A percentile compares a stretch with the other conserved stretches of the same genome.
These are phyloP conservation scores for Geranium incanum DNA, from an alignment of 441 rosid genomes.

Conservation along the genomic window DNA sequence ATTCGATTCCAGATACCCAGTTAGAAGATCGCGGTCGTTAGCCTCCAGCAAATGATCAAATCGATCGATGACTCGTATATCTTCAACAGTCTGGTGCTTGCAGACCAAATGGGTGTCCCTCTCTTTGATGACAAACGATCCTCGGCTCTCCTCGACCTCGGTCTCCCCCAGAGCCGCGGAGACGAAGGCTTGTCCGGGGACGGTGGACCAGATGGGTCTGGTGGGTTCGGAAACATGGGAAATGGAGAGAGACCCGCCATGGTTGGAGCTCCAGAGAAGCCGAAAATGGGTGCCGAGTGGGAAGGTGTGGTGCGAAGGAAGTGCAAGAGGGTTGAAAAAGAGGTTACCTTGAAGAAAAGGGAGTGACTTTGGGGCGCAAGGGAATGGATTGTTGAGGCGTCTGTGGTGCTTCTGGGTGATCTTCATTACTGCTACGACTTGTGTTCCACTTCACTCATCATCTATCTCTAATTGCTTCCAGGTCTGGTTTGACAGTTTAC, in stretches of 20 bases:
- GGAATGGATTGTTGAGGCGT: conserved; percentile 26
- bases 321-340: conserved; percentile 9
- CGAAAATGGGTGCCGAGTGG: conserved; percentile 38
- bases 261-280: conserved; percentile 40
- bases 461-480: no score
- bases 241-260: conserved; percentile 46
- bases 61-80: conserved; percentile 30
- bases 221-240: conserved; percentile 36
- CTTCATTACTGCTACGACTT: conserved; percentile 13
- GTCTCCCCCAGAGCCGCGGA: conserved; percentile 53
- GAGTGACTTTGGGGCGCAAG: conserved; percentile 20
- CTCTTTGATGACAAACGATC: conserved; percentile 48
- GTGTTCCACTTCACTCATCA: no score
- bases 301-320: conserved; percentile 5
- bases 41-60: conserved; percentile 14
- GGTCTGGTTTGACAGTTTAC: no score
- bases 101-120: conserved; percentile 31
- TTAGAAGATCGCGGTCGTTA: not conserved
- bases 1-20: conserved; percentile 4
- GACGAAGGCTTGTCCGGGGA: conserved; percentile 50
- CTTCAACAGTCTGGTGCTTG: conserved; percentile 46
- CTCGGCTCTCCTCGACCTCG: conserved; percentile 64
- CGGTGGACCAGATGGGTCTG: conserved; percentile 45
- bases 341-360: conserved; percentile 21
- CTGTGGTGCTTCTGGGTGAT: conserved; percentile 26